Percentiles rank a stretch among this genome's conserved stretches.
These are phyloP conservation scores for Heliocybe sulcata DNA, from an alignment of 1,284 basidiomycete species.

Conservation along the genomic window DNA sequence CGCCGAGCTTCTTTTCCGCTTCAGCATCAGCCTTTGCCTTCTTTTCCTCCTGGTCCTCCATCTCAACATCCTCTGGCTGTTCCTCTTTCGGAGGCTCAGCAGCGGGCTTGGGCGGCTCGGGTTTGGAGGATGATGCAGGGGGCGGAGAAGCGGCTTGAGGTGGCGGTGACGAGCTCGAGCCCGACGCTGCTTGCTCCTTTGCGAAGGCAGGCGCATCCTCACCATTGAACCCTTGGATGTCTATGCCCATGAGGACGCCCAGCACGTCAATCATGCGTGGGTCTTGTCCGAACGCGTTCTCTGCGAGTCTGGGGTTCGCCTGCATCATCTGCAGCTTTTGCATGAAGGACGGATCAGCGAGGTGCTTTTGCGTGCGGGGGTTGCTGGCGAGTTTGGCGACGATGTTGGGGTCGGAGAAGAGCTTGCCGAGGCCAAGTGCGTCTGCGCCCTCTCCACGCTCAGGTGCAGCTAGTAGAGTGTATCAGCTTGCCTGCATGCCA, in stretches of 20 bases:
- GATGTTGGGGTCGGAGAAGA: constrained; percentile 85
- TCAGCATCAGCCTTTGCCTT: constrained; percentile 70
- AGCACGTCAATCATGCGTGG: constrained; percentile 92
- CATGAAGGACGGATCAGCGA: constrained; percentile 79
- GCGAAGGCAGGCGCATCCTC: constrained; percentile 64
- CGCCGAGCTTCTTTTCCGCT: constrained; percentile 73
- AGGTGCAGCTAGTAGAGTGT: constrained; percentile 3
- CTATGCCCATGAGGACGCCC: constrained; percentile 91
- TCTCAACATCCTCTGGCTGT: constrained; percentile 52
- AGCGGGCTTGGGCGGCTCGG: constrained; percentile 31
- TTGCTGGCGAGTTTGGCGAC: constrained; percentile 80
- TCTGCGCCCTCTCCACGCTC: constrained; percentile 27
- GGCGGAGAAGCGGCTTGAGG: constrained; percentile 34
- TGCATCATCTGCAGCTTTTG: constrained; percentile 47
- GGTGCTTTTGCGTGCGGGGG: constrained; percentile 79
- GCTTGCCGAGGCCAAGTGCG: constrained; percentile 58
- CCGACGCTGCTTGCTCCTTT: constrained; percentile 13
- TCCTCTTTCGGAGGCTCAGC: constrained; percentile 32
- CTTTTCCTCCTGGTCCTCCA: constrained; percentile 51
- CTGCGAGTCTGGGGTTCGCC: constrained; percentile 55
- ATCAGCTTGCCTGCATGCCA: neutral
- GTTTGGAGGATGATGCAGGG: constrained; percentile 24
- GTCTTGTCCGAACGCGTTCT: constrained; percentile 50
- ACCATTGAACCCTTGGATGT: constrained; percentile 82
- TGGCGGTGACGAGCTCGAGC: constrained; percentile 13